Evolutionary conservation across 202 grass and related monocot species (phyloP), one percentile per base, ranked within the genome.

Genomic region (Brachypodium distachyon): DNA sequence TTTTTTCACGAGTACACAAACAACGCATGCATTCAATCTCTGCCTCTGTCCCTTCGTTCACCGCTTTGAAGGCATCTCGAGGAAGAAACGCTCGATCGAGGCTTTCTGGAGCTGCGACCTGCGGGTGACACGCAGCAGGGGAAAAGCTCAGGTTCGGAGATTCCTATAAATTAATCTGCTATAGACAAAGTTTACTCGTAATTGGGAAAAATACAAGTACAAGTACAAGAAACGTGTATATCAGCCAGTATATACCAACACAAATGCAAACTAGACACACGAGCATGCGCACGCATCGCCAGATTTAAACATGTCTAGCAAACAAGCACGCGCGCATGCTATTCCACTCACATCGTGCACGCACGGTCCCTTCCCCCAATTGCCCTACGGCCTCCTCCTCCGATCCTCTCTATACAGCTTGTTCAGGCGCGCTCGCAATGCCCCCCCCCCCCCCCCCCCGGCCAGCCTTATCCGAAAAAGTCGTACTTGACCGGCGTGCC

Each of bases 401-500:
- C 6, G 12, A 17, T 28, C 36, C 18, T n/a, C 46, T 31, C 21
- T 17, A 14, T 3, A n/a, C n/a, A n/a, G n/a, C n/a, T n/a, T 23
- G 12, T 13, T 33, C 43, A 26, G 7, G 29, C n/a, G 28, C 21
- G 61, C 21, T 32, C 31, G 57, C 12, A 31, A 25, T 40, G 31
- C 48, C 60, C 52, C 12, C n/a, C n/a, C n/a, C n/a, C n/a, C n/a
- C n/a, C n/a, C n/a, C n/a, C n/a, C n/a, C n/a, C n/a, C n/a, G n/a
- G n/a, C n/a, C n/a, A n/a, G n/a, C n/a, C n/a, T 96, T 61, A 90
- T 60, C 73, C 40, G 77, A 87, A 94, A 2, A 97, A 84, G 16
- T 88, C 91, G 61, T 89, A 76, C 71, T 89, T 90, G 27, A 90
- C 91, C 3, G 91, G 94, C 47, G 89, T 87, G 5, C 87, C 82